Percentiles rank a stretch among this genome's conserved stretches.
Evolutionary conservation across 495 filamentous ascomycete species (phyloP).

Genomic region (Xylaria castorea): DNA sequence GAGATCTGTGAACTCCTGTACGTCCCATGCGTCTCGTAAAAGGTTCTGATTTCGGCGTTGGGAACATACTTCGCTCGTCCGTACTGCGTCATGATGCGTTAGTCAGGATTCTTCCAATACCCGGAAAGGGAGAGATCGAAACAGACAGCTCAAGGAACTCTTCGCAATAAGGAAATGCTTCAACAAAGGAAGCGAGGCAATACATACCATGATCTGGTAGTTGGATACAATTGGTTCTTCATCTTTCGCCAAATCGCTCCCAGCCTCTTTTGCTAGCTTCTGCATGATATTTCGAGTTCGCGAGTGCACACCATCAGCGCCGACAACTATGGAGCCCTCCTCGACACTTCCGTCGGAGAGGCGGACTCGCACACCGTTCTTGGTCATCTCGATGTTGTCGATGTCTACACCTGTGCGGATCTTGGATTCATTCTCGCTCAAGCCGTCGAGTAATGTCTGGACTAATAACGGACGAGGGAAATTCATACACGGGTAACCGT

Average conservation of each 20-base stretch:
- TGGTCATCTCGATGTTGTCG: slow-evolving; percentile 36
- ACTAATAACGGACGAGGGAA: slow-evolving; percentile 45
- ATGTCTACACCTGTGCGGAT: slow-evolving; percentile 40
- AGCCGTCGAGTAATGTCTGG: slow-evolving; percentile 41
- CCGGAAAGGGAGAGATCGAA: background rate
- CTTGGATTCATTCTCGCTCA: slow-evolving; percentile 36
- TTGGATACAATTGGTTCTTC: slow-evolving; percentile 33
- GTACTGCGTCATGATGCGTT: slow-evolving; percentile 26
- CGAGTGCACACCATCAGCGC: slow-evolving; percentile 57
- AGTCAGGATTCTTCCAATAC: slow-evolving; percentile 18
- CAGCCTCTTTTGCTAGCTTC: slow-evolving; percentile 35
- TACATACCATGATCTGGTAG: slow-evolving; percentile 27
- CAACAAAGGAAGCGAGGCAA: slow-evolving; percentile 37
- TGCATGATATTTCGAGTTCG: slow-evolving; percentile 54
- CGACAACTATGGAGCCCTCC: slow-evolving; percentile 55
- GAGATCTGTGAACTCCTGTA: slow-evolving; percentile 36
- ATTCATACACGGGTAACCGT: slow-evolving; percentile 30
- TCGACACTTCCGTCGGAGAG: slow-evolving; percentile 47
- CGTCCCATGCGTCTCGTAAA: slow-evolving; percentile 34
- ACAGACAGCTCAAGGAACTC: slow-evolving; percentile 20
- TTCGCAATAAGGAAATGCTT: slow-evolving; percentile 41
- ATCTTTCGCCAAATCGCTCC: slow-evolving; percentile 11
- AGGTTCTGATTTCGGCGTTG: slow-evolving; percentile 23
- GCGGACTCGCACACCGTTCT: slow-evolving; percentile 39
- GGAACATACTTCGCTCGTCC: slow-evolving; percentile 18